Evolutionary conservation across 2,329 filamentous ascomycete genomes (phyloP).

Genomic region (Verticillium longisporum): DNA sequence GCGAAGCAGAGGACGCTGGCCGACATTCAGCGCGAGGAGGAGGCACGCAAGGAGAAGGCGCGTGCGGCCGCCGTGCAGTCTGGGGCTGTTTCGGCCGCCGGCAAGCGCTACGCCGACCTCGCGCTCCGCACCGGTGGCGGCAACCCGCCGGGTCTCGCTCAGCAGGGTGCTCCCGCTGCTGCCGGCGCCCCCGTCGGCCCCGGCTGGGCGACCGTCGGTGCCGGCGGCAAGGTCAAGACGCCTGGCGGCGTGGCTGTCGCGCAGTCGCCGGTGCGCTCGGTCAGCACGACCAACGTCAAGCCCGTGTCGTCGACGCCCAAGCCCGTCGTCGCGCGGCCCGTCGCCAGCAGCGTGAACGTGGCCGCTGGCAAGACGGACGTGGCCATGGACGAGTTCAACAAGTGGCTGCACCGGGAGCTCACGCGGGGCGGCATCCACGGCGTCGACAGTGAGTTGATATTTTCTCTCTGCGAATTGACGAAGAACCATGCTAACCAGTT

Average conservation of each 20-base stretch:
- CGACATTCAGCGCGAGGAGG: slow-evolving; percentile 96
- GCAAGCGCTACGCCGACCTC: slow-evolving; percentile 92
- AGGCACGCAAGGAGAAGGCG: slow-evolving; percentile 76
- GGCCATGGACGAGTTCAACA: slow-evolving; percentile 87
- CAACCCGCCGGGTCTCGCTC: slow-evolving; percentile 22
- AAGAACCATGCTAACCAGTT: slow-evolving; percentile 22
- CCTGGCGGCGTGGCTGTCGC: slow-evolving; percentile 53
- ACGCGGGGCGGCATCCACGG: slow-evolving; percentile 58
- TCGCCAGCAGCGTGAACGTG: slow-evolving; percentile 37
- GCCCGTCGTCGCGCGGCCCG: slow-evolving; percentile 37
- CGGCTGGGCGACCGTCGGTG: slow-evolving; percentile 93
- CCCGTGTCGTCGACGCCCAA: slow-evolving; percentile 37
- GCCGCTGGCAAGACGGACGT: slow-evolving; percentile 30
- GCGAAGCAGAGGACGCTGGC: slow-evolving; percentile 79
- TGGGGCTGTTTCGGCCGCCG: slow-evolving; percentile 37
- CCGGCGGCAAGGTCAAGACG: slow-evolving; percentile 82
- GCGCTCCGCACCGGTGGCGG: slow-evolving; percentile 60
- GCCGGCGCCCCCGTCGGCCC: slow-evolving; percentile 27
- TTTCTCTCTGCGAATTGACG: too few relatives aligned
- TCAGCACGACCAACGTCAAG: slow-evolving; percentile 36
- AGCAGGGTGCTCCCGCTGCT: slow-evolving; percentile 31
- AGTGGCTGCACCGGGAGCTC: slow-evolving; percentile 81
- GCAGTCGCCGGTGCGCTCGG: slow-evolving; percentile 30
- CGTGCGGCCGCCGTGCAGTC: slow-evolving; percentile 42
- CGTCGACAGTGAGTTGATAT: slow-evolving; percentile 40